Evolutionary conservation across 495 filamentous ascomycete species (phyloP).

Genomic region (Pseudoneurospora amorphoporcata): DNA sequence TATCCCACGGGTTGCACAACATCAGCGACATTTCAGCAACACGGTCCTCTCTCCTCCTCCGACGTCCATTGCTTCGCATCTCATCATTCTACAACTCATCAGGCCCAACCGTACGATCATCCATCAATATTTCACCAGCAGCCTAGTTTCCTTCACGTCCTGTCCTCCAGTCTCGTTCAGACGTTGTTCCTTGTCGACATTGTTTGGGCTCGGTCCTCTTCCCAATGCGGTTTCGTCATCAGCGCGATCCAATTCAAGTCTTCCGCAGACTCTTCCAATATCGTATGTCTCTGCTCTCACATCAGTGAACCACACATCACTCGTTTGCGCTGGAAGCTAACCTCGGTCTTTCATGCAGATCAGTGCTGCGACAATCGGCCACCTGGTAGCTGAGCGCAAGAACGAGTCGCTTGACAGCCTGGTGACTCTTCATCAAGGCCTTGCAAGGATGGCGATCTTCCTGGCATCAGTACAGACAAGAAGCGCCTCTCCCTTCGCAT

Average conservation of each 20-base stretch:
- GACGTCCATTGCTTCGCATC: background rate
- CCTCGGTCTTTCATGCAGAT: background rate
- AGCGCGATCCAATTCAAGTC: background rate
- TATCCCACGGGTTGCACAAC: background rate
- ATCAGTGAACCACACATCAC: background rate
- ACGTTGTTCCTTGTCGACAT: background rate
- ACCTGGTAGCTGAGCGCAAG: background rate
- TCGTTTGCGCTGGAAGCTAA: background rate
- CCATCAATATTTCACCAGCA: background rate
- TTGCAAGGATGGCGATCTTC: background rate
- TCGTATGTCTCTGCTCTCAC: background rate
- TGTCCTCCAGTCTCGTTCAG: background rate
- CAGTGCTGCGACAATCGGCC: background rate
- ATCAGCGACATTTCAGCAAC: background rate
- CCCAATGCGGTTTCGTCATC: background rate
- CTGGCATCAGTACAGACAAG: background rate
- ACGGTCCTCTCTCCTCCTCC: background rate
- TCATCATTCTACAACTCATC: background rate
- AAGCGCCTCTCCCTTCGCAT: background rate
- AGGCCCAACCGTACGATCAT: background rate
- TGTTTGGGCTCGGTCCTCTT: background rate
- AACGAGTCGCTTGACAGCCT: background rate
- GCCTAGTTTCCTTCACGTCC: background rate
- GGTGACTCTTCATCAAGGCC: background rate
- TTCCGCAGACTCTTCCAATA: background rate